Evolutionary conservation across 345 rosid genomes (phyloP), one percentile per base, ranked within the genome.

Genomic region (Salix caprea): DNA sequence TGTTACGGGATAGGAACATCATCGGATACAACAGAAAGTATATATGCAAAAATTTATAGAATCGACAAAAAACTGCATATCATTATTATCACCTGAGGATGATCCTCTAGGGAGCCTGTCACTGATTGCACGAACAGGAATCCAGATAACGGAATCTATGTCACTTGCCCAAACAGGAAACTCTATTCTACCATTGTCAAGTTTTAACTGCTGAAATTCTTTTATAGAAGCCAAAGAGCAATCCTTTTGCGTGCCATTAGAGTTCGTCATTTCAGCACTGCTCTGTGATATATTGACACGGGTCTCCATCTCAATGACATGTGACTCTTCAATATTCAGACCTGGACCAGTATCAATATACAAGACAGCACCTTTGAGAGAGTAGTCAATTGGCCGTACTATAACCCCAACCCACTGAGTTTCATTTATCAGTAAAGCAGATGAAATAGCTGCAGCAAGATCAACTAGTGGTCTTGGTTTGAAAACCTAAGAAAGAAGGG

Each of bases 281-380:
- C 60, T 76, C 73, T 80, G 72, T 58, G 84, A 80, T 67, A 32
- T 77, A 74, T 82, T 82, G 66, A 36, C 78, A 78, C 82, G 86
- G 74, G 82, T 89, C 82, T 93, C 95, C 90, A 93, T 96, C 87
- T 96, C 99, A 86, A 96, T 90, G 74, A 81, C 87, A 87, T 82
- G 86, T 2, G 87, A 87, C 73, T 88, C 92, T 80, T 91, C 97
- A 69, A 92, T 91, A 83, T 82, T 88, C 88, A 96, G 89, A 64
- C 97, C 99, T 67, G 97, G 99, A 80, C 98, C 97, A 80, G 99
- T 87, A 77, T 96, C 98, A 81, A 96, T 89, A 81, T 92, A 90
- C 91, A 93, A 85, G 77, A 91, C 79, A 64, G 97, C 97, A 70
- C 91, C 97, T 82, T 88, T 90, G 60, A 96, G 76, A 34, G 99